Base-by-base conservation (phyloP, 345 rosid species). In the Leavenworthia alabamica region DNA sequence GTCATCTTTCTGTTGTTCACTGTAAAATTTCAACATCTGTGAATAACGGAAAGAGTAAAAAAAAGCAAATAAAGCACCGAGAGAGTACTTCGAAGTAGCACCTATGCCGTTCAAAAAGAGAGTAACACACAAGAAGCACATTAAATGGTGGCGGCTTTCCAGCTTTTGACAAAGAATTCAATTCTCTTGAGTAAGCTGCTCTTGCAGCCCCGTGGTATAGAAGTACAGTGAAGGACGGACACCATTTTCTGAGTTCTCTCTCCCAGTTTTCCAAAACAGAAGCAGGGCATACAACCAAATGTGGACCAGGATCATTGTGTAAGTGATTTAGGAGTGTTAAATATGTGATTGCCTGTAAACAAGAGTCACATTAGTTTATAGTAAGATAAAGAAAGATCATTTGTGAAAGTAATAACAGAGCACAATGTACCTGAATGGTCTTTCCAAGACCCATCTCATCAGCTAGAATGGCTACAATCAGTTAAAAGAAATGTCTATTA, bases 371-470 rank as follows among this genome's bases (percentile, higher is more conserved):
- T 70, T 66, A 68, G 68, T 29, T 33, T 51, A 52, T 20, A 7
- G 14, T 26, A 26, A 35, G 11, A 26, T 47, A 62, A 46, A 36
- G 29, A 28, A 24, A 9, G 35, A 20, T 39, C 8, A 8, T 24
- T 13, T 42, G 71, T 29, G 29, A 14, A 47, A 40, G 14, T 52
- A 16, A 44, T 60, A 41, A 23, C 33, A 57, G 43, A 69, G 33
- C 17, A 56, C 6, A 48, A 58, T 20, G 29, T 66, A 93, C 99
- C 99, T 93, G 97, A 73, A 93, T 81, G 57, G 99, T 93, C 83
- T 90, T 93, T 62, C 99, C 96, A 35, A 93, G 95, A 72, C 99
- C 96, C 99, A 86, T 93, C 83, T 93, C 97, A 75, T 90, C 97
- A 6, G 96, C 97, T 76, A 90, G 77, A 80, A 89, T 84, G 71